Base-by-base conservation (phyloP, 768 basidiomycete genomes). In the Paxillus rubicundulus region DNA sequence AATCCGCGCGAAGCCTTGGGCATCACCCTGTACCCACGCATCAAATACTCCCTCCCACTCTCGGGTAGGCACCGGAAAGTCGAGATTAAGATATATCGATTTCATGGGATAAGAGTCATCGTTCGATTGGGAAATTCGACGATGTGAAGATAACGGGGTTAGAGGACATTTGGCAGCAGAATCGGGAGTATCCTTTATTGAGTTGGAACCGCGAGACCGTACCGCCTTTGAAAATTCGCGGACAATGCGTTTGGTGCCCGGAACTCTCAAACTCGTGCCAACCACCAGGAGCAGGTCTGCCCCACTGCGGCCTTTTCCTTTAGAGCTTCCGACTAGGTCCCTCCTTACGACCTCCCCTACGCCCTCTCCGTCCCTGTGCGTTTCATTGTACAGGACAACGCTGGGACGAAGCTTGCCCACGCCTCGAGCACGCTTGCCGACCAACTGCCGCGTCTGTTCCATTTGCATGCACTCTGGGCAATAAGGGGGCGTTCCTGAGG, bases 1-100 rank as follows among this genome's bases (percentile, higher is more conserved):
- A 53, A 82, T 65, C 36, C 71, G 70, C 5, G 90, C 87, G 69
- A 95, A 94, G 14, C 64, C 65, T 67, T 97, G 94, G 2, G 89
- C 86, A 63, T 96, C 92, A 2, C 93, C 92, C 60, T 92, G 83
- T 49, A 93, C 69, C 89, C 92, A 96, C 36, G 82, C 80, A 69
- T 97, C 93, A 59, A 97, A 95, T 3, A 95, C 86, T 8, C 84
- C 87, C 55, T 89, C 87, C 92, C 91, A 95, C 56, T 93, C 91
- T 49, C 87, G 77, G 8, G 84, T 84, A 4, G 91, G 91, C 9
- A 85, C 82, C 1, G 91, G 91, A 65, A 92, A 92, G 55, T 95
- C 92, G 36, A 89, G 71, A 68, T 96, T 96, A 51, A 96, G 76
- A 68, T 90, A 93, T 16, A 95, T 76, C 4, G 87, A 80, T 65